Percentiles rank a stretch among this genome's conserved stretches.
Conservation (phyloP, 1,284 basidiomycete genomes). For the Schizophyllum amplum region DNA sequence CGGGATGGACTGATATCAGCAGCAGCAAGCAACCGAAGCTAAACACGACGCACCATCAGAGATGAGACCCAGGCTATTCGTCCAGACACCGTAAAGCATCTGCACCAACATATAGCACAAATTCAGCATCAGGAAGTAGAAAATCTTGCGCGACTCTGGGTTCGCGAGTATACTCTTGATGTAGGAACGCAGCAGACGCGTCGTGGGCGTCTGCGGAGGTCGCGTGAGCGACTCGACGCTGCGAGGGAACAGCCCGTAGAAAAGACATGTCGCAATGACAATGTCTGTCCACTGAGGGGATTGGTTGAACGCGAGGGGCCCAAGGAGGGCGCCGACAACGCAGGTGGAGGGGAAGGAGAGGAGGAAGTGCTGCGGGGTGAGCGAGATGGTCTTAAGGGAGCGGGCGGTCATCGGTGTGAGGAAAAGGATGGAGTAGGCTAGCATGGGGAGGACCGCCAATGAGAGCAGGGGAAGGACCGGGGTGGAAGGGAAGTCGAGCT, state of each 20-base stretch:
- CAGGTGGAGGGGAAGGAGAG: conserved; percentile 45
- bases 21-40: background rate
- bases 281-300: conserved; percentile 47
- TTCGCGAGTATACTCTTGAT: conserved; percentile 87
- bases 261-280: conserved; percentile 41
- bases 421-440: conserved; percentile 52
- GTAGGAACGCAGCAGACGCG: conserved; percentile 61
- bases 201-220: conserved; percentile 44
- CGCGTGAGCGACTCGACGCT: conserved; percentile 8
- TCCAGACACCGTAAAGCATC: conserved; percentile 96
- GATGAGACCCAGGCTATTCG: conserved; percentile 93
- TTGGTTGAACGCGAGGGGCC: conserved; percentile 46
- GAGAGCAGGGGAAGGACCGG: conserved; percentile 44
- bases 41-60: conserved; percentile 74
- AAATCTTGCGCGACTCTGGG: conserved; percentile 90
- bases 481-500: conserved; percentile 31
- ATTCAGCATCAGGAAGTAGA: conserved; percentile 94
- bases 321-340: conserved; percentile 36
- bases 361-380: conserved; percentile 43
- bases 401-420: conserved; percentile 43
- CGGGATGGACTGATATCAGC: too few relatives aligned
- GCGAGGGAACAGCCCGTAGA: conserved; percentile 40
- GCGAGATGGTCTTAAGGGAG: conserved; percentile 37
- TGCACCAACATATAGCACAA: conserved; percentile 94
- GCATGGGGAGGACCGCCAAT: conserved; percentile 47